These are phyloP conservation scores for Hanseniaspora valbyensis DNA, from an alignment of 805 yeast species.

Conservation along the genomic window DNA sequence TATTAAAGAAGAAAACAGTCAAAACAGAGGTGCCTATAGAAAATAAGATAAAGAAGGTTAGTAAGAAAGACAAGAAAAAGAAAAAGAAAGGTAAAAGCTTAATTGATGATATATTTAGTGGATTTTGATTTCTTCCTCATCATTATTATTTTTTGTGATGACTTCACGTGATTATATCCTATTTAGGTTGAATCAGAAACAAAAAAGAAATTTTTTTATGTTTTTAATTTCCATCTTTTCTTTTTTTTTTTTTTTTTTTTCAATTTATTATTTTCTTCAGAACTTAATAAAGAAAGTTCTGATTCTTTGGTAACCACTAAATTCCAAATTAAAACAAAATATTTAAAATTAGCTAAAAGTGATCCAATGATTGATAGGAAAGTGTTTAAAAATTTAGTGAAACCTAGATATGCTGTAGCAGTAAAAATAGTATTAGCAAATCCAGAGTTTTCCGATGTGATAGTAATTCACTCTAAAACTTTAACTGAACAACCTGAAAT, in stretches of 20 bases:
- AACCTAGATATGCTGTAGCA: not conserved
- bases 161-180: too few relatives aligned
- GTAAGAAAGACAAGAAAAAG: conserved; percentile 11
- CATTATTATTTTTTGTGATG: too few relatives aligned
- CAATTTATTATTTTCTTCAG: too few relatives aligned
- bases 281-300: too few relatives aligned
- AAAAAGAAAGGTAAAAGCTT: conserved; percentile 10
- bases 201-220: too few relatives aligned
- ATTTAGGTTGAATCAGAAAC: too few relatives aligned
- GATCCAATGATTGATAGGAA: not conserved
- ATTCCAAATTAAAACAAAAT: not conserved
- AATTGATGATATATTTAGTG: conserved; percentile 15
- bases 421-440: not conserved
- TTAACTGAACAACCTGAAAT: not conserved
- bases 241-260: too few relatives aligned
- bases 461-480: not conserved
- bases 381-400: not conserved
- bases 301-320: not conserved
- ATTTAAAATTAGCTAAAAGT: not conserved
- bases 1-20: too few relatives aligned
- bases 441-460: not conserved
- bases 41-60: conserved; percentile 3
- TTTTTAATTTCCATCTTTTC: too few relatives aligned
- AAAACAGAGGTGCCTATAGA: too few relatives aligned
- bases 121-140: conserved; percentile 1